Base-by-base conservation (phyloP, 352 stramenopile species). In the Phytophthora capsici region DNA sequence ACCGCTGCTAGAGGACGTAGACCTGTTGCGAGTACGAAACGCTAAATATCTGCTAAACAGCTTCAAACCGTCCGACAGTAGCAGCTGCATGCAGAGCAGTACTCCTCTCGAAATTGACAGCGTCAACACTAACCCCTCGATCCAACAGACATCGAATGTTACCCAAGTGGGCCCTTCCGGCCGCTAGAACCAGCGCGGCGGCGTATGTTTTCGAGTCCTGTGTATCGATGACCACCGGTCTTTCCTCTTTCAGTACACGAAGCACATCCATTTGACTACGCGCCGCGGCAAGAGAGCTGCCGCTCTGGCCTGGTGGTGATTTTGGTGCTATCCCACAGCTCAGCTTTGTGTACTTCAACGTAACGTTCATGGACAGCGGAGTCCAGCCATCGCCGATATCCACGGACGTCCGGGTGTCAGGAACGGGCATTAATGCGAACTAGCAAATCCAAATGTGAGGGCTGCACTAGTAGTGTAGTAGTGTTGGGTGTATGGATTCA, bases 241-340 rank as follows among this genome's bases (percentile, higher is more conserved):
- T 62, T 66, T 75, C 66, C 13, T 75, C 66, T 17, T 67, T 66
- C 22, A 75, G 44, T 17, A 75, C 55, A 22, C 61, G 66, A 2
- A 75, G 48, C 13, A 75, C 44, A 25, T 75, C 66, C 44, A 43
- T 44, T 30, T 71, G 66, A 40, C 19, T 52, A 2, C 66, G 57
- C 41, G 51, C 66, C 37, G 63, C 30, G 3, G 54, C 60, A 7
- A 74, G 48, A 7, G 25, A n/a, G 34, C 22, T 60, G 14, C 40
- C 32, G n/a, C 26, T 46, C 4, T 6, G 46, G 25, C 25, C 23
- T 3, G 14, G 41, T 20, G n/a, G 14, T n/a, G 40, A 8, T 19
- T 14, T 30, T 25, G 26, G 19, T 13, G 38, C n/a, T 10, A 54
- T 23, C 0, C 57, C 58, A 37, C 57, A 64, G 28, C 64, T 71